These are phyloP conservation scores for Lathyrus oleraceus DNA, from an alignment of 306 rosid species.

Conservation along the genomic window DNA sequence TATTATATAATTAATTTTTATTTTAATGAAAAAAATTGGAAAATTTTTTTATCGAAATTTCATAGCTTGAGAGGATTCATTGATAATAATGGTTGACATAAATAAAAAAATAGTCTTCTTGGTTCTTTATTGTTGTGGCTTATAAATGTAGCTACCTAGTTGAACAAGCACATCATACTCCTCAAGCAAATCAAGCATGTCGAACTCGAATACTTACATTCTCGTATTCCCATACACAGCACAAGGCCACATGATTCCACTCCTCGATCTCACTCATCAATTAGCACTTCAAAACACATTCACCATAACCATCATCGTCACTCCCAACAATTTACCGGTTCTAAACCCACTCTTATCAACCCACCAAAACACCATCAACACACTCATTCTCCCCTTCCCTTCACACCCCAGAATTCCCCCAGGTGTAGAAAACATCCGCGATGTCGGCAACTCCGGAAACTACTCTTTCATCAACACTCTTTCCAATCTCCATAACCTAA, in stretches of 20 bases:
- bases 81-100: too few species aligned
- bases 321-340: slow-evolving; percentile 59
- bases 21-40: too few species aligned
- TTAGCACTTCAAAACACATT: slow-evolving; percentile 41
- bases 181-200: too few species aligned
- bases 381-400: slow-evolving; percentile 64
- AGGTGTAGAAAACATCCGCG: slow-evolving; percentile 49
- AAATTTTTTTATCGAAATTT: too few species aligned
- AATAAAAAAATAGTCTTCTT: too few species aligned
- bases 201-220: slow-evolving; percentile 37
- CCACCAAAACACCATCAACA: slow-evolving; percentile 49
- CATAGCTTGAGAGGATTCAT: too few species aligned
- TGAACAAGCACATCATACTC: too few species aligned
- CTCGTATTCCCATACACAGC: slow-evolving; percentile 73
- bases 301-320: slow-evolving; percentile 51
- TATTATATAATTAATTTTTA: too few species aligned
- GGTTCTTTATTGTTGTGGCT: too few species aligned
- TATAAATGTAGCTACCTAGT: too few species aligned
- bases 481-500: slow-evolving; percentile 35
- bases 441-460: slow-evolving; percentile 65
- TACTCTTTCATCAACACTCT: slow-evolving; percentile 41
- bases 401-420: slow-evolving; percentile 59
- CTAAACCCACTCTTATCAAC: slow-evolving; percentile 53
- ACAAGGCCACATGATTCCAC: slow-evolving; percentile 67
- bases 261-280: slow-evolving; percentile 60